Conservation (phyloP, 2,329 filamentous ascomycete species). For the Coleophoma eucalyptorum region DNA sequence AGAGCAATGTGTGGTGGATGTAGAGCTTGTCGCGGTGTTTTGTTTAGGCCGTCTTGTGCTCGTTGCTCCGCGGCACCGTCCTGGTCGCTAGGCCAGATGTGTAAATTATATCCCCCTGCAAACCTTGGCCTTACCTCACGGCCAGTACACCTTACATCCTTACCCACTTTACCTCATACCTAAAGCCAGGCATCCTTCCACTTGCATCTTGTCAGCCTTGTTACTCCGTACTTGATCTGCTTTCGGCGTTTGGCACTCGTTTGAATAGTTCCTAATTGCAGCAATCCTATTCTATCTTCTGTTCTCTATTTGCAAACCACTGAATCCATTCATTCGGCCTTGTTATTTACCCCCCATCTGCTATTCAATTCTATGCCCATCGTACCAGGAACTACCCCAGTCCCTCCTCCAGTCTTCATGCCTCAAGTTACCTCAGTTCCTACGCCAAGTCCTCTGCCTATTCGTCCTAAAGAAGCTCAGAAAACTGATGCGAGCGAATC, state of each 20-base stretch:
- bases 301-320: not conserved
- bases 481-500: not conserved
- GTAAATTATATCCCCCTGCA: not conserved
- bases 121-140: not conserved
- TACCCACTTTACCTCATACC: too few species aligned
- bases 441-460: conserved; percentile 10
- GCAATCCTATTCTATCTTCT: too few species aligned
- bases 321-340: not conserved
- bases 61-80: not conserved
- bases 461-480: not conserved
- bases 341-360: not conserved
- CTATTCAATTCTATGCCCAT: not conserved
- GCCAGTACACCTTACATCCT: too few species aligned
- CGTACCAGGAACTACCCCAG: conserved; percentile 11
- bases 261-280: too few species aligned
- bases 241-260: too few species aligned
- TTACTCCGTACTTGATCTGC: too few species aligned
- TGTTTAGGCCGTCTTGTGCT: not conserved
- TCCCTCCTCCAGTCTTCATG: conserved; percentile 18
- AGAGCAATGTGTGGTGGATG: not conserved
- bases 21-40: not conserved
- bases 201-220: not conserved
- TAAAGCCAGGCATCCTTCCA: too few species aligned
- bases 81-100: not conserved
- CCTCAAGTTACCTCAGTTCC: conserved; percentile 17